Evolutionary conservation across 129 eudicot genomes (phyloP), one percentile per base, ranked within the genome.

Genomic region (Pittosporum tobira): DNA sequence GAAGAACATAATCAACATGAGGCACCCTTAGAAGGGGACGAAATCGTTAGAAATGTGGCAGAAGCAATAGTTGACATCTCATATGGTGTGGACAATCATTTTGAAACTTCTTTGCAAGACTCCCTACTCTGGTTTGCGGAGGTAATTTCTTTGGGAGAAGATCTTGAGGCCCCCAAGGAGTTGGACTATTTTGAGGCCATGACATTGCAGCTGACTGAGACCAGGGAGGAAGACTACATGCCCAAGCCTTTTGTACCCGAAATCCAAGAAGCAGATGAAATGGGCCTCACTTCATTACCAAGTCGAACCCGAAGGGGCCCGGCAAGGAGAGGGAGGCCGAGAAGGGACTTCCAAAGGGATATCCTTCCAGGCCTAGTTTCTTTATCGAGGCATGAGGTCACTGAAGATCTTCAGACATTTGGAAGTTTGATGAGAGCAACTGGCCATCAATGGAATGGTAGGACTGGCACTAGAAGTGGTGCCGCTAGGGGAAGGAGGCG

Each of bases 261-360:
- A 44, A 34, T 71, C 31, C 73, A 23, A 14, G 73, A 71, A 51
- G 57, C 66, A 4, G 88, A 81, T 43, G 94, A 81, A 38, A 60
- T 52, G 21, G 85, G 87, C 51, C 31, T 58, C 10, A 59, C 62
- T 45, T 19, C 75, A 8, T 42, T 70, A 38, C 55, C 77, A 3
- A 67, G 40, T 4, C 73, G 96, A 57, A 61, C 96, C 6, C 66
- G 99, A 31, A 93, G 82, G 70, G 99, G 96, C 50, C 95, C 77
- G 34, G 76, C 89, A 12, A 80, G 98, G 61, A 84, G 96, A 75
- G 99, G 96, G 51, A 87, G 94, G 82, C 94, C 84, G 40, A 65
- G 86, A 63, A 81, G 88, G 70, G 99, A 93, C 60, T 93, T 93
- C 61, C 99, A 93, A 76, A 77, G 88, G 79, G 99, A 93, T 50